Conservation (phyloP, 1,139 yeast species). For the Taphrina betulina region DNA sequence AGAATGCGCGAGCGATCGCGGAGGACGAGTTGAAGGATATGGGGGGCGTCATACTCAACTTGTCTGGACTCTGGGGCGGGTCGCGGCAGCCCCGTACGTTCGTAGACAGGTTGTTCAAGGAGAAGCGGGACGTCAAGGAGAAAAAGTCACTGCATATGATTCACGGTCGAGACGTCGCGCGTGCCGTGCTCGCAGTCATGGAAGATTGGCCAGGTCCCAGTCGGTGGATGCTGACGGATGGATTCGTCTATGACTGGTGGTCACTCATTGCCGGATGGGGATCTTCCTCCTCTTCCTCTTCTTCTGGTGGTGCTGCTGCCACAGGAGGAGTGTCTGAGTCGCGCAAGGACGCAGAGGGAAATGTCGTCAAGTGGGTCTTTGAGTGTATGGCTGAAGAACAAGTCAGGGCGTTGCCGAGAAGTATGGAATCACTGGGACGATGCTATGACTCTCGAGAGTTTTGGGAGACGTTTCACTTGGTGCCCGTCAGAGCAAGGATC, state of each 20-base stretch:
- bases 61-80: conserved; percentile 30
- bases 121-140: neutral
- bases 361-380: conserved; percentile 18
- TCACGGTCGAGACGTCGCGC: conserved; percentile 27
- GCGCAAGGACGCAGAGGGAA: conserved; percentile 14
- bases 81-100: conserved; percentile 21
- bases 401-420: conserved; percentile 21
- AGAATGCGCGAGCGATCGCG: conserved; percentile 15
- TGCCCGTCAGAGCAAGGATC: conserved; percentile 28
- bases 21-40: conserved; percentile 22
- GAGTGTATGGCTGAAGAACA: conserved; percentile 22
- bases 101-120: conserved; percentile 1
- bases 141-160: conserved; percentile 24
- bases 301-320: neutral
- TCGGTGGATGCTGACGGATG: conserved; percentile 31
- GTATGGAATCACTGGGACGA: conserved; percentile 24
- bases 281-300: neutral
- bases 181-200: conserved; percentile 30
- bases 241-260: conserved; percentile 33
- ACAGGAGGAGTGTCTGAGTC: too few species aligned
- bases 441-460: conserved; percentile 28
- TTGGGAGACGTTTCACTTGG: conserved; percentile 17
- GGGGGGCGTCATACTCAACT: conserved; percentile 20
- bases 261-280: conserved; percentile 31
- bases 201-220: conserved; percentile 25